phyloP scores from a whole-genome alignment of 257 asterid genomes.

The Catharanthus roseus region DNA sequence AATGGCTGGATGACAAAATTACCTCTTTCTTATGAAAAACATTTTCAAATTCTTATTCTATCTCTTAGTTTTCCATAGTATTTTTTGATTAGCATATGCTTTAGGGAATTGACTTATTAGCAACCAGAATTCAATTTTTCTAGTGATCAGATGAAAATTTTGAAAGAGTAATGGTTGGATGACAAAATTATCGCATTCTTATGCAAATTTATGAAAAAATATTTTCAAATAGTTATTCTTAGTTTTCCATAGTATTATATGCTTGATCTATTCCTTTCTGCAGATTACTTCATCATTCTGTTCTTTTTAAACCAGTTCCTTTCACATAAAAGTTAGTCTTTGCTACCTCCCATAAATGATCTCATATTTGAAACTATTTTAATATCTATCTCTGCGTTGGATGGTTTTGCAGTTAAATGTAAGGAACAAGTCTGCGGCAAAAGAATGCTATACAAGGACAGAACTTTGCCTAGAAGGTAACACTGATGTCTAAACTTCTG shows the following conservation, averaged over 20 bases:
- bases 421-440: conserved; percentile 95
- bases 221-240: neutral
- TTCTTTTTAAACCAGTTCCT: neutral
- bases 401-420: conserved; percentile 54
- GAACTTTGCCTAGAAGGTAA: conserved; percentile 88
- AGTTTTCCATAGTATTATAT: neutral
- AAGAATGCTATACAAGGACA: conserved; percentile 84
- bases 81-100: neutral
- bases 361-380: conserved; percentile 19
- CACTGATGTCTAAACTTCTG: conserved; percentile 15
- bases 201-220: no score
- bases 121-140: neutral
- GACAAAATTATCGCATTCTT: neutral
- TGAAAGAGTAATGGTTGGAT: neutral
- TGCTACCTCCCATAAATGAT: neutral
- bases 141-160: neutral
- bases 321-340: neutral
- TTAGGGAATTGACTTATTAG: neutral
- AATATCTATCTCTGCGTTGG: conserved; percentile 21
- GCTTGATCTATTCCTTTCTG: neutral
- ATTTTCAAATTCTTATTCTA: neutral
- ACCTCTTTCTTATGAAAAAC: neutral
- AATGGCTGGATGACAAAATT: neutral
- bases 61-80: neutral
- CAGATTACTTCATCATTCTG: neutral